Base-by-base conservation (phyloP, 2,329 filamentous ascomycete species). In the Plectosphaerella cucumerina region DNA sequence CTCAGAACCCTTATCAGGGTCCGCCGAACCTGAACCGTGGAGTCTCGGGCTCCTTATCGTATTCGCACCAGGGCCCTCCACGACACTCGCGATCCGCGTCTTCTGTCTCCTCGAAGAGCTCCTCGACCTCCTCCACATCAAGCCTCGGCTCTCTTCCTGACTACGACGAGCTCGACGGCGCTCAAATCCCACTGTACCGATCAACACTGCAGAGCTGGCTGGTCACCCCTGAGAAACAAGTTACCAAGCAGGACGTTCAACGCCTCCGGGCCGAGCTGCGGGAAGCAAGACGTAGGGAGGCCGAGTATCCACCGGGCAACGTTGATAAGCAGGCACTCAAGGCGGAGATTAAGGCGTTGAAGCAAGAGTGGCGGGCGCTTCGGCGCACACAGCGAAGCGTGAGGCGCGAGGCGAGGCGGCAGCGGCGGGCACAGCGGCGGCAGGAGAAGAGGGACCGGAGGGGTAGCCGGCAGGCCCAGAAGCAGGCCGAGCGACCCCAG, bases 111-210 rank as follows among this genome's bases (percentile, higher is more conserved):
- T 64, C 15, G 20, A 12, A 20, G 10, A 42, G n/a, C 39, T 12
- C 61, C 18, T 71, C 68, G 1, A 63, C 56, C 4, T 71, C 67
- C 11, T 56, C 12, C 21, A 46, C 35, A 44, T 62, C 65, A 1
- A 77, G 75, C 2, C 64, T 82, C 49, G 78, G 74, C 34, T 81
- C 78, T 2, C 74, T 84, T 1, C 77, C 79, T 0, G 72, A 77
- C 49, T 76, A 76, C 58, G 75, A 81, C 51, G 71, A 77, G 41
- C 66, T 84, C 2, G 63, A 62, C 12, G 73, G 75, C 48, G 59
- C 66, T 17, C 78, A 82, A 60, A 66, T 83, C 1, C 72, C 76
- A 2, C 53, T 74, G 1, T 72, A 74, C 14, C 70, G 70, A 44
- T 60, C 68, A 12, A 70, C 70, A 4, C 66, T 85, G 15, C 56